Percentiles rank a stretch among this genome's conserved stretches.
Evolutionary conservation across 306 rosid genomes (phyloP).

Genomic region (Corylus avellana): DNA sequence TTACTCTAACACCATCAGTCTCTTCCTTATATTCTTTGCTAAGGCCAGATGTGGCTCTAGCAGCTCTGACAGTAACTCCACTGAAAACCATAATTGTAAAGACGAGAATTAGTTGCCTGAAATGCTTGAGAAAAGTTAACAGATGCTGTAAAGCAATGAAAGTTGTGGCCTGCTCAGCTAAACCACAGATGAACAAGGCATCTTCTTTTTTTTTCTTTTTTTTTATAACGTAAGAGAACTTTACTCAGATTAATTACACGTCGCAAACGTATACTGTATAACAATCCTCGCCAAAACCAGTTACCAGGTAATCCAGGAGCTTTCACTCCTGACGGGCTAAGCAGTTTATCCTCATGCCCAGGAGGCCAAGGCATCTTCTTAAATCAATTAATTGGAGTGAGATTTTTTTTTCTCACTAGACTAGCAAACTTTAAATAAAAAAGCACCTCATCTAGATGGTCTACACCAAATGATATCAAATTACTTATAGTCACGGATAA

Average conservation of each 20-base stretch:
- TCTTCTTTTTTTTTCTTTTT: too few species aligned
- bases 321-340: too few species aligned
- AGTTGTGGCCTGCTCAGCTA: background rate
- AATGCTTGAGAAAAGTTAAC: background rate
- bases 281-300: too few species aligned
- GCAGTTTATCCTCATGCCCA: too few species aligned
- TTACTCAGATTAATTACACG: too few species aligned
- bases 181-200: background rate
- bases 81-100: conserved; percentile 38
- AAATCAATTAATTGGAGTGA: background rate
- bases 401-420: background rate
- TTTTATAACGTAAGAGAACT: too few species aligned
- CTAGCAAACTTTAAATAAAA: too few species aligned
- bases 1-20: conserved; percentile 41
- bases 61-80: conserved; percentile 53
- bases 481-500: background rate
- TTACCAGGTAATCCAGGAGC: too few species aligned
- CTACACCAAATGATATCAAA: background rate
- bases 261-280: too few species aligned
- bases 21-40: conserved; percentile 56
- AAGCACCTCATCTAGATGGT: background rate
- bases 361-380: too few species aligned
- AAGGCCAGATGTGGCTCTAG: conserved; percentile 38
- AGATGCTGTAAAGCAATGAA: background rate
- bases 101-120: conserved; percentile 20